Base-by-base conservation (phyloP, 306 rosid species). In the Begonia masoniana region DNA sequence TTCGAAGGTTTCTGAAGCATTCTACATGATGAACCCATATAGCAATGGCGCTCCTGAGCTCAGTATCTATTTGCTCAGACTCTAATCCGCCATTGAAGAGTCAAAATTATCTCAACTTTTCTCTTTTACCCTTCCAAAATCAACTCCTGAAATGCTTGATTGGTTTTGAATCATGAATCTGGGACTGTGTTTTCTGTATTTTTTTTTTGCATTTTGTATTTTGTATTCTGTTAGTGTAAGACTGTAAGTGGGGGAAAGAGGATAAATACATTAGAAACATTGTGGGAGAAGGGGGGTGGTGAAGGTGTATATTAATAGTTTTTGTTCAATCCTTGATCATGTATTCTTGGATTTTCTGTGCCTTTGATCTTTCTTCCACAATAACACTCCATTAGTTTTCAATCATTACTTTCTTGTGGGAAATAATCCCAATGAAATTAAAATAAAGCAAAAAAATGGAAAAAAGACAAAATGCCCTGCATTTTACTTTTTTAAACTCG, bases 1-100 rank as follows among this genome's bases (percentile, higher is more conserved):
- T 59, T 92, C 99, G 6, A 81, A 93, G 73, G 99, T 87, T 58
- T 92, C 99, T 56, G 99, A 92, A 54, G 99, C 96, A 61, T 92
- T 92, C 76, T 92, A 92, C 58, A 92, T 92, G 99, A 92, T 92
- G 96, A 92, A 92, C 60, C 99, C 99, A 14, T 95, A 92, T 55
- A 86, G 86, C 67, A 92, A 92, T 68, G 99, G 99, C 15, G 88
- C 96, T 58, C 96, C 99, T 58, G 99, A 92, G 50, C 99, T 92
- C 49, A 92, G 99, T 61, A 59, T 92, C 68, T 92, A 92, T 59
- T 69, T 92, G 84, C 95, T 92, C 46, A 88, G 99, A 79, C 88
- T 92, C 65, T 91, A 82, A 71, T 65, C 19, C 57, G 15, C 48
- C 15, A 13, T 58, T 49, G 55, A 67, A 63, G 63, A 21, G 64